Percentiles rank a stretch among this genome's conserved stretches.
These are phyloP conservation scores for Magnolia kwangsiensis DNA, from an alignment of 164 flowering plant genomes.

Conservation along the genomic window DNA sequence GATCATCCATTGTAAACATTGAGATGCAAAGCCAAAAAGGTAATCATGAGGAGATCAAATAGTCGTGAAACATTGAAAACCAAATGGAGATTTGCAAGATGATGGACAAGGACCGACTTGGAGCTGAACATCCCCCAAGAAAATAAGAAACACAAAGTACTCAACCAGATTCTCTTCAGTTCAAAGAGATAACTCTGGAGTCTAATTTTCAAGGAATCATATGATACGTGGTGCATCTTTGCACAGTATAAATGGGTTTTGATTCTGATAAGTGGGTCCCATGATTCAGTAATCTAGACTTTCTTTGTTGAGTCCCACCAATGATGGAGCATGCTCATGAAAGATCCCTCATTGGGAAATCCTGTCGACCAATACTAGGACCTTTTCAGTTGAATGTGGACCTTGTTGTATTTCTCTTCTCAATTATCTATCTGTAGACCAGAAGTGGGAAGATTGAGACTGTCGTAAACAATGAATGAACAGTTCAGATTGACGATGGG, in stretches of 20 bases:
- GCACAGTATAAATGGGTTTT: background rate
- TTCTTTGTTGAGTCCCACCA: background rate
- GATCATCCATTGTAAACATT: background rate
- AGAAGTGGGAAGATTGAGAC: background rate
- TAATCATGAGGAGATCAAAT: too few species aligned
- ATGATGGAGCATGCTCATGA: background rate
- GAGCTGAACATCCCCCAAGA: background rate
- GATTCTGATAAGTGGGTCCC: background rate
- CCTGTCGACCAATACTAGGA: background rate
- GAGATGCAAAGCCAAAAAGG: too few species aligned
- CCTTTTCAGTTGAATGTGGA: background rate
- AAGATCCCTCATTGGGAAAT: background rate
- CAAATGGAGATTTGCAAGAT: too few species aligned
- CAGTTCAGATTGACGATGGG: background rate
- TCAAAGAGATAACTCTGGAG: background rate
- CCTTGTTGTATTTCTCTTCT: background rate
- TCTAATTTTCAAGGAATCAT: background rate
- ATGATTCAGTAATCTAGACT: background rate
- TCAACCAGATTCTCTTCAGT: background rate
- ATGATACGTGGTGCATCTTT: background rate
- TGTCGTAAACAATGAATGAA: background rate
- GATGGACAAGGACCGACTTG: background rate
- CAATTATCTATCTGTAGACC: background rate
- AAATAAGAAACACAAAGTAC: background rate
- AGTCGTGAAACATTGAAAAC: too few species aligned